Conservation (phyloP, 306 rosid species). For the Castanea mollissima region DNA sequence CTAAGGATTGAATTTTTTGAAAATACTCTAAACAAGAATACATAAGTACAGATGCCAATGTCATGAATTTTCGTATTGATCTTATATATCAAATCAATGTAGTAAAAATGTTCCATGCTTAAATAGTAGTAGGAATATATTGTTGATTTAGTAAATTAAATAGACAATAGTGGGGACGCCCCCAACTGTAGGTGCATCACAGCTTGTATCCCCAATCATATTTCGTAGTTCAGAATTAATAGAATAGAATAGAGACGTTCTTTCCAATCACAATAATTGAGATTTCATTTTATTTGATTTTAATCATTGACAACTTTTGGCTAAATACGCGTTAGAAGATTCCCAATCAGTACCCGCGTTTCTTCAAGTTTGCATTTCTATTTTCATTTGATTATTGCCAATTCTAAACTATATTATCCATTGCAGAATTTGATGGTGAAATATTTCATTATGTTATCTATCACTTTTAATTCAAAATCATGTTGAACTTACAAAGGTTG, state of each 20-base stretch:
- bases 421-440: too few relatives aligned
- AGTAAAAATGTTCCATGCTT: too few relatives aligned
- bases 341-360: neutral
- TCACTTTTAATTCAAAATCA: too few relatives aligned
- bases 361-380: too few relatives aligned
- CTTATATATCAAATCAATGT: too few relatives aligned
- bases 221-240: neutral
- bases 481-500: too few relatives aligned
- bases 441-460: too few relatives aligned
- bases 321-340: neutral
- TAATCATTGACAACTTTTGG: neutral
- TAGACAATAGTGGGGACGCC: neutral
- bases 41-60: neutral
- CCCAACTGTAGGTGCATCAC: conserved; percentile 16
- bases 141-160: neutral
- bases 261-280: conserved; percentile 12
- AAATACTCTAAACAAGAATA: neutral
- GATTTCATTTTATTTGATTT: neutral
- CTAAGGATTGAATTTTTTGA: neutral
- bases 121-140: too few relatives aligned
- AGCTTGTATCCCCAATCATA: conserved; percentile 2
- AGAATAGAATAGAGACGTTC: neutral
- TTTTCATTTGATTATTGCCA: too few relatives aligned
- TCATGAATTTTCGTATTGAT: too few relatives aligned
- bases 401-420: too few relatives aligned